Conservation (phyloP, 768 basidiomycete species). For the Phlebiopsis flavidoalba region DNA sequence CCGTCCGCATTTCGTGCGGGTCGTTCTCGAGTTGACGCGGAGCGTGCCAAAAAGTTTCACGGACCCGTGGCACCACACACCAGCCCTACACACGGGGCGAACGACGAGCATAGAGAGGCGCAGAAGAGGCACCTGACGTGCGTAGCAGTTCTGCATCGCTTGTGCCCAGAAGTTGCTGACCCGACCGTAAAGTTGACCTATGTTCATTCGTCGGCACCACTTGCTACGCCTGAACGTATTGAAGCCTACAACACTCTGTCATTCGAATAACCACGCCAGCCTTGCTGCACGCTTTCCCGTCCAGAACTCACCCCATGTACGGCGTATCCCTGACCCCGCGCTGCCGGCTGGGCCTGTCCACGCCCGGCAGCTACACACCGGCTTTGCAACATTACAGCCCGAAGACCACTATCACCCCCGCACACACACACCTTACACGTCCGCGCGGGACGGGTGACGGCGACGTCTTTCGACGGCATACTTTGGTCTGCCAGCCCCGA, state of each 20-base stretch:
- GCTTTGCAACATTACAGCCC: neutral
- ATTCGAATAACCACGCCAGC: neutral
- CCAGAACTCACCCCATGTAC: neutral
- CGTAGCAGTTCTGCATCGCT: neutral
- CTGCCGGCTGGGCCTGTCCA: neutral
- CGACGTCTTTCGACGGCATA: neutral
- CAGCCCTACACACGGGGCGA: neutral
- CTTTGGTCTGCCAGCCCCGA: neutral
- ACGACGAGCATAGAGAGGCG: neutral
- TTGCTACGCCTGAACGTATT: constrained; percentile 42
- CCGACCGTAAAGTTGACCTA: constrained; percentile 56
- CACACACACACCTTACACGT: constrained; percentile 1
- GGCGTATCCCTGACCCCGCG: neutral
- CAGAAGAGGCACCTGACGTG: constrained; percentile 6
- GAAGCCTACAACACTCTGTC: neutral
- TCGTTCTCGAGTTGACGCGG: constrained; percentile 1
- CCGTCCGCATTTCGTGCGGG: neutral
- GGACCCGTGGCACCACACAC: neutral
- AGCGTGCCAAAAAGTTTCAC: neutral
- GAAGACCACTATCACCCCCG: neutral
- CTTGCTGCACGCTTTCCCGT: neutral
- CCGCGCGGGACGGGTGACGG: neutral
- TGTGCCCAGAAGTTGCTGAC: constrained; percentile 9
- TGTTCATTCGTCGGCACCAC: constrained; percentile 68
- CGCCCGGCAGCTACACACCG: neutral